These are phyloP conservation scores for Globisporangium megalacanthum DNA, from an alignment of 352 stramenopile genomes.

Conservation along the genomic window DNA sequence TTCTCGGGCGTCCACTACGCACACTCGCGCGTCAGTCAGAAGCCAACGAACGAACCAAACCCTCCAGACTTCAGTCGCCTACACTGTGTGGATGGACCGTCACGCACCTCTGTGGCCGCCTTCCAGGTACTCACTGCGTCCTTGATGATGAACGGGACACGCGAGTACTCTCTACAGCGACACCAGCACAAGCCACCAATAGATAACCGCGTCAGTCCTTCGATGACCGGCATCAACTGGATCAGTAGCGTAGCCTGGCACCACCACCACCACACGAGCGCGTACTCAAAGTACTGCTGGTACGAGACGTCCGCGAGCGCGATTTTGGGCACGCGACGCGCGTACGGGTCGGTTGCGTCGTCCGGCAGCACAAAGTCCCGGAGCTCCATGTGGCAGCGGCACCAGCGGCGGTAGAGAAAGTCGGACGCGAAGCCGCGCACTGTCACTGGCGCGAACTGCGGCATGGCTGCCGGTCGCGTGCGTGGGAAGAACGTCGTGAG, in stretches of 20 bases:
- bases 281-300: conserved; percentile 68
- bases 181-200: background rate
- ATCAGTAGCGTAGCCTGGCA: background rate
- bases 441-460: conserved; percentile 18
- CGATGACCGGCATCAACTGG: too few relatives aligned
- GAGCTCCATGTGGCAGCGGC: conserved; percentile 71
- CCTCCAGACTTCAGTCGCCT: background rate
- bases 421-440: conserved; percentile 60
- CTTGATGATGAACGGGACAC: conserved; percentile 67
- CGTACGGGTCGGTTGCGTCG: conserved; percentile 33
- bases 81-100: too few relatives aligned
- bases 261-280: background rate
- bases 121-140: conserved; percentile 68
- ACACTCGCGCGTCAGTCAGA: background rate
- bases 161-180: conserved; percentile 47
- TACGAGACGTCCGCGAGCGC: conserved; percentile 56
- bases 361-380: conserved; percentile 41
- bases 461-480: conserved; percentile 18
- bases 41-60: background rate
- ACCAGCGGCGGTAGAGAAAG: conserved; percentile 86
- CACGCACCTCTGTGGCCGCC: conserved; percentile 48
- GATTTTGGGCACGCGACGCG: conserved; percentile 49
- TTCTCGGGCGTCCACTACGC: conserved; percentile 69
- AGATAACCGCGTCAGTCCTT: too few relatives aligned
- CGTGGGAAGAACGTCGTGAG: conserved; percentile 75